Base-by-base conservation (phyloP, 257 asterid genomes). In the Knoxia roxburghii region DNA sequence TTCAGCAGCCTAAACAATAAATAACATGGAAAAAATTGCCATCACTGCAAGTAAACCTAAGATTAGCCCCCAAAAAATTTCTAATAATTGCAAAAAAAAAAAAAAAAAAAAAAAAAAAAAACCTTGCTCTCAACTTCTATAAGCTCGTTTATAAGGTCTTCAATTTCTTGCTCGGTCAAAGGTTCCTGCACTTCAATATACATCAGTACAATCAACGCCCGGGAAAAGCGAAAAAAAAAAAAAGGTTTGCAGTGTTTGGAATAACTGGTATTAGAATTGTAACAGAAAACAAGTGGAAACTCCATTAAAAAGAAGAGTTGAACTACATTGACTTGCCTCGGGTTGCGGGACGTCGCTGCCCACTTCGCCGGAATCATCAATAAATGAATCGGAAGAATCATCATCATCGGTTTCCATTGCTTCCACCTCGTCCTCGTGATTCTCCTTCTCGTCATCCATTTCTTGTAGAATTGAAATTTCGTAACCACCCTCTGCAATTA, bases 111-210 rank as follows among this genome's bases (percentile, higher is more conserved):
- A 1, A 21, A 23, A 55, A 13, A 7, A 26, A 48, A 71, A 79
- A 87, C 98, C 85, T 90, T 88, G 63, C 89, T 79, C 91, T 93
- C 98, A 64, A 86, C 89, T 85, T 90, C 94, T 63, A 90, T 48
- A 65, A 93, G 95, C 84, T 93, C 97, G 4, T 85, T 86, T 50
- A 90, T 83, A 62, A 93, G 96, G 79, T 86, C 96, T 55, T 93
- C 98, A 18, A 88, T 75, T 75, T 93, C 99, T 74, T 83, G 79
- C 68, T 90, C 96, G 0, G 95, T 90, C 84, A 90, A 75, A 27
- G 99, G 96, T 73, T 86, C 95, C 99, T 93, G 71, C 59, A 37
- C 49, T 37, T 21, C 13, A 57, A n/a, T n/a, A n/a, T n/a, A n/a
- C n/a, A n/a, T n/a, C n/a, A n/a, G n/a, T n/a, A n/a, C n/a, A n/a